Conservation (phyloP, 768 basidiomycete species). For the Dictyophora rubrovolvata region DNA sequence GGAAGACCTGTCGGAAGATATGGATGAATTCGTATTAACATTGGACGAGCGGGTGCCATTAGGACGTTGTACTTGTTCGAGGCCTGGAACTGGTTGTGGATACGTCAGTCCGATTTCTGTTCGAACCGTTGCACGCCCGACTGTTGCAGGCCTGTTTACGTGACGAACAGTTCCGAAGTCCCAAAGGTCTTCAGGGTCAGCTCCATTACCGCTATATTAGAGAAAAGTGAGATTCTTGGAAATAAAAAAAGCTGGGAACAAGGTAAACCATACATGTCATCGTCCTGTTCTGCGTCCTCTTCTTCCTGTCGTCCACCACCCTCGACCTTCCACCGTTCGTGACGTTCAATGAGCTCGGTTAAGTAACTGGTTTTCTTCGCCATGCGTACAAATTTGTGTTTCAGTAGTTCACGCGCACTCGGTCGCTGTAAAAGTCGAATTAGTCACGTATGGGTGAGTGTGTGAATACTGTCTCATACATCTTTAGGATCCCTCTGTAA, state of each 20-base stretch:
- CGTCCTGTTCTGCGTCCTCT: constrained; percentile 48
- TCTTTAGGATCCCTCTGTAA: constrained; percentile 90
- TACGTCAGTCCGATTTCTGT: constrained; percentile 13
- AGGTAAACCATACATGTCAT: constrained; percentile 52
- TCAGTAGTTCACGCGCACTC: constrained; percentile 86
- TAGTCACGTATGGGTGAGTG: constrained; percentile 13
- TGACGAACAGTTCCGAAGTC: constrained; percentile 95
- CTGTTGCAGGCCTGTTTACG: constrained; percentile 45
- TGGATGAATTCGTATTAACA: constrained; percentile 30
- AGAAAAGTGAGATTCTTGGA: constrained; percentile 3
- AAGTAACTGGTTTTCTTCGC: constrained; percentile 92
- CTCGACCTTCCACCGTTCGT: constrained; percentile 88
- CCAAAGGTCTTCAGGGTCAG: constrained; percentile 73
- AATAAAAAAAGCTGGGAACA: neutral
- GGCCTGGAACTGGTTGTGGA: constrained; percentile 1
- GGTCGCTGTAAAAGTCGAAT: constrained; percentile 53
- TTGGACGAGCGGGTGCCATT: constrained; percentile 14
- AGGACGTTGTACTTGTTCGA: constrained; percentile 4
- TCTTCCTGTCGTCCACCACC: constrained; percentile 71
- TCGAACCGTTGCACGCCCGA: constrained; percentile 50
- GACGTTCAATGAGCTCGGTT: constrained; percentile 90
- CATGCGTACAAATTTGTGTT: constrained; percentile 91
- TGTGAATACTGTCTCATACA: constrained; percentile 33
- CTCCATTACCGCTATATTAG: constrained; percentile 35
- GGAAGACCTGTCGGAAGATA: constrained; percentile 17